A percentile compares a stretch with the other conserved stretches of the same genome.
Conservation (phyloP, 78 protist species). For the Chrysochromulina tobinii region DNA sequence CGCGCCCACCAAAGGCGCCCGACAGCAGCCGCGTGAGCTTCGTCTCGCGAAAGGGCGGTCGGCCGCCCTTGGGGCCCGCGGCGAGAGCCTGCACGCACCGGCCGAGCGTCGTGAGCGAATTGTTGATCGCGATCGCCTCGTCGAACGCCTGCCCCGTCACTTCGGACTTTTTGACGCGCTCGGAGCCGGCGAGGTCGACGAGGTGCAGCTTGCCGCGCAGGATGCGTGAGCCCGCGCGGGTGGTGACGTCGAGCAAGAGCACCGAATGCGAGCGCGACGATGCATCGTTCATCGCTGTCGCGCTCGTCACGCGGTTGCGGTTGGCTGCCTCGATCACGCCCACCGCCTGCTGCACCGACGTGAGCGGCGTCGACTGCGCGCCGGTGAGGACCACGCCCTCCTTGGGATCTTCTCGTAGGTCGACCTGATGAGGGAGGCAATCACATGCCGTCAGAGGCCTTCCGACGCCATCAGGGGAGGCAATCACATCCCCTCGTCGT, state of each 20-base stretch:
- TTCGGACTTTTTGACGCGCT: constrained; percentile 32
- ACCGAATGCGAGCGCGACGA: constrained; percentile 21
- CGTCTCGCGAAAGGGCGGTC: neutral
- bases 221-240: too few species aligned
- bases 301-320: neutral
- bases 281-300: neutral
- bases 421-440: neutral
- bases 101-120: constrained; percentile 32
- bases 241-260: neutral
- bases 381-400: neutral
- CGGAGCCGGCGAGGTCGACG: constrained; percentile 56
- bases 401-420: neutral
- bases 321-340: neutral
- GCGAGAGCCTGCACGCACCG: constrained; percentile 32
- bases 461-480: too few species aligned
- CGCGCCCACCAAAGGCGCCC: neutral
- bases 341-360: neutral
- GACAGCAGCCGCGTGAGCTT: neutral
- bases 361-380: neutral
- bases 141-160: constrained; percentile 34
- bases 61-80: neutral
- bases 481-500: neutral
- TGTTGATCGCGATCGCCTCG: constrained; percentile 41
- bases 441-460: too few species aligned
- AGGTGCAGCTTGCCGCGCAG: too few species aligned